A percentile compares a stretch with the other conserved stretches of the same genome.
Conservation (phyloP, 345 rosid species). For the Lenwebbia sp. region DNA sequence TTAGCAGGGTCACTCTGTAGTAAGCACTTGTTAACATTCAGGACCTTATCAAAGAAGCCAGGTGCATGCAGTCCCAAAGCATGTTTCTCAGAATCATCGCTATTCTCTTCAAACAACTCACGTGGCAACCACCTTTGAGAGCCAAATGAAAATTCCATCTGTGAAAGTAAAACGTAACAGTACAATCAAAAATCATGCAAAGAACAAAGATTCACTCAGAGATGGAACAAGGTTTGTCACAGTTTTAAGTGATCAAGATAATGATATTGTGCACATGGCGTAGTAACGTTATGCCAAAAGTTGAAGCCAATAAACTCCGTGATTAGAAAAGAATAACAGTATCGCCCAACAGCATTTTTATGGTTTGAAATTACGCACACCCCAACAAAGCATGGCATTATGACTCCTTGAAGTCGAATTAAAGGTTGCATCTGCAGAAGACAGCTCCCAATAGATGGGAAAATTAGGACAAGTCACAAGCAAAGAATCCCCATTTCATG, state of each 20-base stretch:
- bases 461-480: background rate
- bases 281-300: background rate
- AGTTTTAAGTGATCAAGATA: background rate
- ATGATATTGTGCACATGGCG: background rate
- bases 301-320: background rate
- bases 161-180: constrained; percentile 4
- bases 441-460: background rate
- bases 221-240: background rate
- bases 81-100: constrained; percentile 37
- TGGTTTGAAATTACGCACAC: background rate
- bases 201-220: background rate
- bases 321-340: background rate
- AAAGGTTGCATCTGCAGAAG: background rate
- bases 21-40: constrained; percentile 68
- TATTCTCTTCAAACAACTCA: constrained; percentile 43
- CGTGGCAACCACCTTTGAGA: constrained; percentile 64
- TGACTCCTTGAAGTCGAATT: background rate
- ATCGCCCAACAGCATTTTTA: background rate
- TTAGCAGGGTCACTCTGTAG: constrained; percentile 83
- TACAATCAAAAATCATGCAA: background rate
- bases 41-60: constrained; percentile 83
- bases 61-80: constrained; percentile 89
- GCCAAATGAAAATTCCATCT: constrained; percentile 98
- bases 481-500: background rate
- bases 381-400: background rate